Evolutionary conservation across 2,329 filamentous ascomycete species (phyloP).

Genomic region (Rhynchosporium graminicola): DNA sequence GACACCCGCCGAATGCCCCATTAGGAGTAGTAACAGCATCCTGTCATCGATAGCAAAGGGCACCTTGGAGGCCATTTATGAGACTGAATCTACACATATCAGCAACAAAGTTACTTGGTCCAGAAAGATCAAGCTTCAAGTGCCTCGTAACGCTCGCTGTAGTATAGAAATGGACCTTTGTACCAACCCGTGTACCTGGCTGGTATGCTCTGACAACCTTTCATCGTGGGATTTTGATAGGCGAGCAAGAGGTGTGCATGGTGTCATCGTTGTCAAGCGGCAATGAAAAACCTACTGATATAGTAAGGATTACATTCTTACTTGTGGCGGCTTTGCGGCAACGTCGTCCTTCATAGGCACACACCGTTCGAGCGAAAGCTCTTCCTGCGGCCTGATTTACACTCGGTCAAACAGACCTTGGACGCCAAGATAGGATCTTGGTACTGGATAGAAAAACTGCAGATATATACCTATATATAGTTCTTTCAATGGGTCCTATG

Average conservation of each 20-base stretch:
- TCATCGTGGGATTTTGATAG: slow-evolving; percentile 5
- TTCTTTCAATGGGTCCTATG: neutral
- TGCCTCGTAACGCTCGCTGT: neutral
- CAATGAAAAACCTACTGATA: neutral
- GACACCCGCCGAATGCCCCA: neutral
- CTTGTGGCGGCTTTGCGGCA: neutral
- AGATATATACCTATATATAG: neutral
- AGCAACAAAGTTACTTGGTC: neutral
- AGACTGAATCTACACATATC: slow-evolving; percentile 6
- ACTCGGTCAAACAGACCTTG: slow-evolving; percentile 6
- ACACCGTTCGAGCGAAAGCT: neutral
- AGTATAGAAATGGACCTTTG: no score
- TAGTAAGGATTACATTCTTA: neutral
- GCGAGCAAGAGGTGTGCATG: neutral
- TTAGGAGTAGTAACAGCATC: neutral
- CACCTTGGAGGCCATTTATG: neutral
- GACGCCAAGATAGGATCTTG: neutral
- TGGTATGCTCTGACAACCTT: neutral
- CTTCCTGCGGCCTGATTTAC: neutral
- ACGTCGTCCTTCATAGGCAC: slow-evolving; percentile 2
- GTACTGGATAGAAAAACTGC: neutral
- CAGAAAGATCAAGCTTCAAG: neutral
- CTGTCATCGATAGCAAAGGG: neutral
- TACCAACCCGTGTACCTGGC: neutral
- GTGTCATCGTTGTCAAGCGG: slow-evolving; percentile 2